phyloP scores from a whole-genome alignment of 1,284 basidiomycete genomes.

The Stereum hirsutum region DNA sequence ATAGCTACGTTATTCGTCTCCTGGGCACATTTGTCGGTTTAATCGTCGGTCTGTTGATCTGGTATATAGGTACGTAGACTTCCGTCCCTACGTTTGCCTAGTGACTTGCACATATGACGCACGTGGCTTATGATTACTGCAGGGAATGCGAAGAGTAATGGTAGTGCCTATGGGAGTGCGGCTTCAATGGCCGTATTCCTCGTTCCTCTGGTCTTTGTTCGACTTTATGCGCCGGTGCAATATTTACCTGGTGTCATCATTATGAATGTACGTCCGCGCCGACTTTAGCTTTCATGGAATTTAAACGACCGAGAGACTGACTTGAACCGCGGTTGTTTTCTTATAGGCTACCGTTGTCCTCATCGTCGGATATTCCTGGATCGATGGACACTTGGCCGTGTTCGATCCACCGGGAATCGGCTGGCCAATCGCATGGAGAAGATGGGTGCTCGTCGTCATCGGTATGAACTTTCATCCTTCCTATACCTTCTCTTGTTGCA shows the following conservation, averaged over 20 bases:
- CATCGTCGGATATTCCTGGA: conserved; percentile 53
- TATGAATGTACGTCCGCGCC: conserved; percentile 20
- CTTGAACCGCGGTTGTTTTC: not conserved
- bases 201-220: conserved; percentile 43
- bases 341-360: conserved; percentile 31
- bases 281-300: not conserved
- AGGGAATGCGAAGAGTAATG: conserved; percentile 40
- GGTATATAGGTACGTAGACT: conserved; percentile 39
- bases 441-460: conserved; percentile 37
- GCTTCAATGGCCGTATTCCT: conserved; percentile 42
- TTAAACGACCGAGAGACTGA: not conserved
- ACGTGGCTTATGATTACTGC: conserved; percentile 13
- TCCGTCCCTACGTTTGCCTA: not conserved
- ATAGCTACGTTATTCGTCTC: conserved; percentile 36
- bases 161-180: conserved; percentile 51
- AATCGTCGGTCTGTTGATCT: conserved; percentile 41
- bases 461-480: conserved; percentile 21
- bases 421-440: conserved; percentile 42
- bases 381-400: conserved; percentile 40
- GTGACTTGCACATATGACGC: not conserved
- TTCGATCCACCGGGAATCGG: conserved; percentile 42
- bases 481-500: not conserved
- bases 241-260: conserved; percentile 29
- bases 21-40: conserved; percentile 29
- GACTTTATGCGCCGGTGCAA: conserved; percentile 39